These are phyloP conservation scores for Dorcoceras hygrometricum DNA, from an alignment of 257 asterid genomes.

Conservation along the genomic window DNA sequence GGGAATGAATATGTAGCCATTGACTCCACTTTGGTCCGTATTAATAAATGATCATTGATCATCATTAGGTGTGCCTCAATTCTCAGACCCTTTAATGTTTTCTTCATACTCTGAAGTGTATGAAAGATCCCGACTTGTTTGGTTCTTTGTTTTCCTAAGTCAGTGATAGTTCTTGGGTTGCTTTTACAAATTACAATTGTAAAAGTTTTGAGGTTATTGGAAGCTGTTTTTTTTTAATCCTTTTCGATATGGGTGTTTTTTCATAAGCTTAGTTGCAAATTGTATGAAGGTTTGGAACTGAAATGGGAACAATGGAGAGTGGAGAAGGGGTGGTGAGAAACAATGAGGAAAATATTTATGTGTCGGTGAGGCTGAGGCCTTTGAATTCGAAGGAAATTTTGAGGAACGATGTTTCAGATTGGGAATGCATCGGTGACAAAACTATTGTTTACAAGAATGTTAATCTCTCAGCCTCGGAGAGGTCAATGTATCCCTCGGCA, in stretches of 20 bases:
- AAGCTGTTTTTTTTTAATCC: background rate
- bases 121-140: background rate
- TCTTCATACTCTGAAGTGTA: slow-evolving; percentile 14
- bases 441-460: slow-evolving; percentile 76
- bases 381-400: slow-evolving; percentile 66
- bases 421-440: slow-evolving; percentile 88
- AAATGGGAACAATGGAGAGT: slow-evolving; percentile 41
- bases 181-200: no score
- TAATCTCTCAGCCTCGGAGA: slow-evolving; percentile 62
- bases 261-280: slow-evolving; percentile 27
- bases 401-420: slow-evolving; percentile 81
- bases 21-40: slow-evolving; percentile 44
- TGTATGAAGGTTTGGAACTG: slow-evolving; percentile 25
- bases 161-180: no score
- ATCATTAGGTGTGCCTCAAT: slow-evolving; percentile 46
- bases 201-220: no score
- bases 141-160: no score
- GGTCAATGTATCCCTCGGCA: slow-evolving; percentile 81
- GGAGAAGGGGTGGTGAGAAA: slow-evolving; percentile 43
- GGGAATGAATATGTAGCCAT: slow-evolving; percentile 32
- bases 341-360: slow-evolving; percentile 71
- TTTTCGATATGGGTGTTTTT: slow-evolving; percentile 10
- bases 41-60: slow-evolving; percentile 45
- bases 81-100: slow-evolving; percentile 37
- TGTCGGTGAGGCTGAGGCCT: slow-evolving; percentile 93